Base-by-base conservation (phyloP, 2,329 filamentous ascomycete genomes). In the Elsinoe batatas region DNA sequence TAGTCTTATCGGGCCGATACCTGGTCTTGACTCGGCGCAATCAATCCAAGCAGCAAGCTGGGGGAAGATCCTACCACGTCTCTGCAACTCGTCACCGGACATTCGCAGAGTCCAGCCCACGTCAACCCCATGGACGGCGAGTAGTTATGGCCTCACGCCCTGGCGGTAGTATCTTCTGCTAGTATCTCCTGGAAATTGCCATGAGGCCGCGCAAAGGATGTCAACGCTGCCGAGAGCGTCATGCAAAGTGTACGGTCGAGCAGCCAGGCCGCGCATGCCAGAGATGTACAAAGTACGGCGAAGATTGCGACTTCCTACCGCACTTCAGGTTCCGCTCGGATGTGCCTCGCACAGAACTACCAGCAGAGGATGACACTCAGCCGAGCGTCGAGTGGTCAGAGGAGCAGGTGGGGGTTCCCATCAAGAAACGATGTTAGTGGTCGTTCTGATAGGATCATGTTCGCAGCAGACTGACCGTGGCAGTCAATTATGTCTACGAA, bases 171-270 rank as follows among this genome's bases (percentile, higher is more conserved):
- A 30, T 30, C 7, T 30, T 30, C 26, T 8, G 26, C 4, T 30
- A 30, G 4, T 8, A 30, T 30, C 26, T 7, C 10, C 32, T 49
- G 44, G 30, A 6, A 13, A 13, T 6, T 17, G 35, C 30, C 3
- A 63, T 64, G 61, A 58, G 61, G 43, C 59, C 57, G 37, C 59
- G 60, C 15, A 62, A 61, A 57, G 62, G 62, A 17, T 64, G 62
- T 49, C 54, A 59, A 47, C 57, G 49, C 13, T 63, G 62, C 43
- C 58, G 62, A n/a, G 55, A 60, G 40, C 53, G 60, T 18, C 62
- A 64, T 40, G 53, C 62, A 20, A 63, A 61, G 50, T 64, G 62
- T 53, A 55, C 61, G 11, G 58, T 57, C 3, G 57, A 61, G 36
- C 26, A 57, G 12, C 61, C 58, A 18, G 57, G 55, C 17, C 20